Conservation (phyloP, 257 asterid genomes). For the Nemophila menziesii region DNA sequence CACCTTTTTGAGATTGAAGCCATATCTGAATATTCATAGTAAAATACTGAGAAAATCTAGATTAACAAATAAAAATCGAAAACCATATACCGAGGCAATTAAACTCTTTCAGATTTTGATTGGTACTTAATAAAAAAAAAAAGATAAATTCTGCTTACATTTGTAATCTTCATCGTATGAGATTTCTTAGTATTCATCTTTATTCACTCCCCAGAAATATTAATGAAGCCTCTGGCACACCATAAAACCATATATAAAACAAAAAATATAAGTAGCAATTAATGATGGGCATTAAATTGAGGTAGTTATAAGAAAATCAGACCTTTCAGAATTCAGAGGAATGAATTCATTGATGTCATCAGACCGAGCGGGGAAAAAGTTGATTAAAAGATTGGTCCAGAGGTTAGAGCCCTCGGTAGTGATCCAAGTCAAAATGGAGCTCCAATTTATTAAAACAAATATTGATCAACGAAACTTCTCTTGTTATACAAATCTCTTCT, state of each 20-base stretch:
- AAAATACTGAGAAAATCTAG: background rate
- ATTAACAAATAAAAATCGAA: background rate
- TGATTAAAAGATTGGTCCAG: slow-evolving; percentile 6
- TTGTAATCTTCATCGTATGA: slow-evolving; percentile 30
- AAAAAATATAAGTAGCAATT: slow-evolving; percentile 6
- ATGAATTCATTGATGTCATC: slow-evolving; percentile 27
- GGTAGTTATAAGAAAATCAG: slow-evolving; percentile 7
- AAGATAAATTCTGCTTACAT: slow-evolving; percentile 24
- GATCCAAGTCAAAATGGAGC: too few species aligned
- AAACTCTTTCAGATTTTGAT: background rate
- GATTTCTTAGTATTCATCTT: slow-evolving; percentile 48
- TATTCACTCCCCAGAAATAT: slow-evolving; percentile 22
- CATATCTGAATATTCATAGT: slow-evolving; percentile 2
- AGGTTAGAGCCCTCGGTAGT: slow-evolving; percentile 10
- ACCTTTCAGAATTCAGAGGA: slow-evolving; percentile 27
- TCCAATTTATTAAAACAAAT: slow-evolving; percentile 10
- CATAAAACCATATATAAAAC: slow-evolving; percentile 1
- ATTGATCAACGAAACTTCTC: background rate
- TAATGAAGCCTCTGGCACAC: slow-evolving; percentile 24
- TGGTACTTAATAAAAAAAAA: slow-evolving; percentile 3
- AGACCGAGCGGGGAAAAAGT: slow-evolving; percentile 12
- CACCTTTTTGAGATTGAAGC: slow-evolving; percentile 14
- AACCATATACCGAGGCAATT: background rate
- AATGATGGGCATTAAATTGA: slow-evolving; percentile 14
- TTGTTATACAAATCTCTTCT: slow-evolving; percentile 19